Conservation (phyloP, 768 basidiomycete species). For the Rhizopogon vinicolor region DNA sequence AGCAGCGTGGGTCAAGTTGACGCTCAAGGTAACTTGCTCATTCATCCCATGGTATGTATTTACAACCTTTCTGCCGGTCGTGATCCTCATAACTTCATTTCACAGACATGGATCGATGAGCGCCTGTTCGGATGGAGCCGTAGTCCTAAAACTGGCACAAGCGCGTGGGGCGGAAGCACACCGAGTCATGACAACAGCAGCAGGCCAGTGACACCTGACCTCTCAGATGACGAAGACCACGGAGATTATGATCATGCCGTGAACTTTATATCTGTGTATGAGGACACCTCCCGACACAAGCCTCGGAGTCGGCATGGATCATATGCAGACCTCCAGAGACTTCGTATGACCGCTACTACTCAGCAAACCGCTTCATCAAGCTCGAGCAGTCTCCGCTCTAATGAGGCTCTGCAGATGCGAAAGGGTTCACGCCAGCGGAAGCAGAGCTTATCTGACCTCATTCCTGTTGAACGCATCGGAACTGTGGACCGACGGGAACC, state of each 20-base stretch:
- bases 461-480: slow-evolving; percentile 61
- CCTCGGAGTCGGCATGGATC: slow-evolving; percentile 63
- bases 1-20: slow-evolving; percentile 80
- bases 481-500: slow-evolving; percentile 49
- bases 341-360: slow-evolving; percentile 36
- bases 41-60: slow-evolving; percentile 75
- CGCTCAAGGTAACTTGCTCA: slow-evolving; percentile 77
- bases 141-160: slow-evolving; percentile 74
- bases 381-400: slow-evolving; percentile 12
- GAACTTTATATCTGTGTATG: slow-evolving; percentile 51
- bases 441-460: slow-evolving; percentile 59
- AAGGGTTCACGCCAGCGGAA: slow-evolving; percentile 48
- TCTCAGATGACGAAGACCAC: slow-evolving; percentile 81
- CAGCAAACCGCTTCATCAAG: slow-evolving; percentile 7
- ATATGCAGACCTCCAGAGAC: slow-evolving; percentile 77
- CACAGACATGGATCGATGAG: slow-evolving; percentile 85
- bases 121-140: slow-evolving; percentile 89
- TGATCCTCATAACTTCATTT: background rate
- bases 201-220: slow-evolving; percentile 65
- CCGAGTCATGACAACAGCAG: slow-evolving; percentile 56
- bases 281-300: slow-evolving; percentile 39
- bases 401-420: slow-evolving; percentile 40
- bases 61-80: slow-evolving; percentile 4
- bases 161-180: slow-evolving; percentile 71
- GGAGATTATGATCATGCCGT: slow-evolving; percentile 93